A percentile compares a stretch with the other conserved stretches of the same genome.
These are phyloP conservation scores for Linnemannia zychae DNA, from an alignment of 192 early-diverging fungal species.

Conservation along the genomic window DNA sequence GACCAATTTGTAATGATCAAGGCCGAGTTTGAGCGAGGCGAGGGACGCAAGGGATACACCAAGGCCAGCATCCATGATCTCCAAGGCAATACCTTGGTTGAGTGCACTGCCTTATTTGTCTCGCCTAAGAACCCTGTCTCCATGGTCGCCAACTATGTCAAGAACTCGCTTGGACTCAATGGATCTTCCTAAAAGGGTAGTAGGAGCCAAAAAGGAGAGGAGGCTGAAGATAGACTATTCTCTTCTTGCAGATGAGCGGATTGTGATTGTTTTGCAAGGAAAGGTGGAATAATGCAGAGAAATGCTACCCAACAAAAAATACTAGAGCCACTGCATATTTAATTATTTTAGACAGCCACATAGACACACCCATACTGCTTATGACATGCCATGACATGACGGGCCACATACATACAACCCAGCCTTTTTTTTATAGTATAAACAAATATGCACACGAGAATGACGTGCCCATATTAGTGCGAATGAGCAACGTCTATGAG, in stretches of 20 bases:
- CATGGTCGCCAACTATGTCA: constrained; percentile 51
- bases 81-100: constrained; percentile 35
- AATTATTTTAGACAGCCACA: too few relatives aligned
- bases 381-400: background rate
- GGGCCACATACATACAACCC: background rate
- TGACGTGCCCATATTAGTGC: background rate
- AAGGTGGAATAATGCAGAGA: too few relatives aligned
- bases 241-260: too few relatives aligned
- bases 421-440: background rate
- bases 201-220: background rate
- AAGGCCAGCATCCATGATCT: constrained; percentile 38
- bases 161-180: constrained; percentile 45
- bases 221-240: too few relatives aligned
- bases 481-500: background rate
- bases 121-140: constrained; percentile 50
- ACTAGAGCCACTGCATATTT: background rate
- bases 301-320: background rate
- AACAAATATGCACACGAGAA: background rate
- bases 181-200: background rate
- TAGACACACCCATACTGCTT: background rate
- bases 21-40: constrained; percentile 67
- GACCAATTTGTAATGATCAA: constrained; percentile 73
- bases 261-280: too few relatives aligned
- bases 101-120: constrained; percentile 43
- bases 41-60: constrained; percentile 78